phyloP scores from a whole-genome alignment of 805 yeast genomes.

The Pichia occidentalis region DNA sequence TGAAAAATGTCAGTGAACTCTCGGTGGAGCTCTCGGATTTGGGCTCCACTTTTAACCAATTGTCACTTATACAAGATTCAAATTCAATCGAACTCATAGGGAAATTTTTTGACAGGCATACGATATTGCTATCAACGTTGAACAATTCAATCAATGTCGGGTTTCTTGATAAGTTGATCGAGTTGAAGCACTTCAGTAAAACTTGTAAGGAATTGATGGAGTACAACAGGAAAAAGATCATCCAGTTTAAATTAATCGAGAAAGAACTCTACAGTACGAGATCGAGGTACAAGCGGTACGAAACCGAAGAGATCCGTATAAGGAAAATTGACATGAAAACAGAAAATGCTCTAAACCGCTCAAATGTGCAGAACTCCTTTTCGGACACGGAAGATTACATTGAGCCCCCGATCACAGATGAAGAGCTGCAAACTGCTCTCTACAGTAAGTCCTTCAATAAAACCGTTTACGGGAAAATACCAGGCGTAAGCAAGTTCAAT shows the following conservation, averaged over 20 bases:
- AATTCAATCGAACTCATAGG: constrained; percentile 68
- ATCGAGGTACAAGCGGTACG: constrained; percentile 22
- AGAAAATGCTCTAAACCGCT: constrained; percentile 20
- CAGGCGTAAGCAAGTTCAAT: constrained; percentile 31
- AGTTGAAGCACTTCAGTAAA: constrained; percentile 29
- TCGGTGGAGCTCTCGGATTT: constrained; percentile 45
- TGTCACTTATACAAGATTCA: constrained; percentile 44
- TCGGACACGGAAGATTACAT: constrained; percentile 8
- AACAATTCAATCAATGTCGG: constrained; percentile 25
- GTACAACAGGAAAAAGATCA: constrained; percentile 29
- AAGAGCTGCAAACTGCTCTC: constrained; percentile 28
- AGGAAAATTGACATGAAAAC: constrained; percentile 28
- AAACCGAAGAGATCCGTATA: constrained; percentile 28
- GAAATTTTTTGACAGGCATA: constrained; percentile 72
- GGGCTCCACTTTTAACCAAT: constrained; percentile 44
- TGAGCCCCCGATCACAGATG: constrained; percentile 28
- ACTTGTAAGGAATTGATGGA: constrained; percentile 29
- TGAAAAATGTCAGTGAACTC: constrained; percentile 40
- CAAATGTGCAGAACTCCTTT: too few relatives aligned
- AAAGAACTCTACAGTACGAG: constrained; percentile 23
- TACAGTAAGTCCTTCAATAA: constrained; percentile 24
- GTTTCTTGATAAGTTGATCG: constrained; percentile 30
- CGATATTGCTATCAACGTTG: constrained; percentile 42
- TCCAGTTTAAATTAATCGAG: constrained; percentile 27
- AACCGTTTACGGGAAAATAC: constrained; percentile 28